Evolutionary conservation across 2,329 filamentous ascomycete species (phyloP).

Genomic region (Hortaea werneckii): DNA sequence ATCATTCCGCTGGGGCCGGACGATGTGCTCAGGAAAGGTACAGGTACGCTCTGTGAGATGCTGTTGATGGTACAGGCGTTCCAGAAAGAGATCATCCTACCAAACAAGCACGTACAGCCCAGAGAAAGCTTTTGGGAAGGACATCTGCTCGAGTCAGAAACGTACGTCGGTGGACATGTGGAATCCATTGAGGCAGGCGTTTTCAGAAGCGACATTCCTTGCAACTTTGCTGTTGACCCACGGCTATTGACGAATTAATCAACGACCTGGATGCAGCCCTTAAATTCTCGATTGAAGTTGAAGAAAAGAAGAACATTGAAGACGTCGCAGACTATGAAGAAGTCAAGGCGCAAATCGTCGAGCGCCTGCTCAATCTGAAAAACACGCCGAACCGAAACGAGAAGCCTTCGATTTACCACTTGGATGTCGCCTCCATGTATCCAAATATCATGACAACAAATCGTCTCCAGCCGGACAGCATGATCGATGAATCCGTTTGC

Average conservation of each 20-base stretch:
- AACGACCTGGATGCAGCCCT: constrained; percentile 78
- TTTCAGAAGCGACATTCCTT: constrained; percentile 89
- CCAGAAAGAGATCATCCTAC: constrained; percentile 78
- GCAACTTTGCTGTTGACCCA: constrained; percentile 87
- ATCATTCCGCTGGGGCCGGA: constrained; percentile 90
- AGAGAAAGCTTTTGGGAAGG: constrained; percentile 95
- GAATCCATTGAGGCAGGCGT: constrained; percentile 98
- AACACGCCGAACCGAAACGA: constrained; percentile 76
- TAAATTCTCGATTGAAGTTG: constrained; percentile 58
- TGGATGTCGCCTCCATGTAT: constrained; percentile 99
- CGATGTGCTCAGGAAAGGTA: constrained; percentile 88
- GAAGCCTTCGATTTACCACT: constrained; percentile 85
- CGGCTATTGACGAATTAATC: constrained; percentile 81
- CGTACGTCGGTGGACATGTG: constrained; percentile 95
- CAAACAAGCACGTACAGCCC: constrained; percentile 88
- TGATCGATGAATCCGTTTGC: constrained; percentile 93
- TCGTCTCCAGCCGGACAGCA: constrained; percentile 92
- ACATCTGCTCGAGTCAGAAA: constrained; percentile 90
- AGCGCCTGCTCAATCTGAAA: constrained; percentile 61
- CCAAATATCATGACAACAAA: constrained; percentile 99
- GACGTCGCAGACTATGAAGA: constrained; percentile 43
- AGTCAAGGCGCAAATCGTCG: constrained; percentile 70
- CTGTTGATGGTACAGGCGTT: constrained; percentile 98
- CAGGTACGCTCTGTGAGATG: constrained; percentile 98
- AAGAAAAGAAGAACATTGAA: constrained; percentile 44